Evolutionary conservation across 805 yeast genomes (phyloP).

Genomic region (Saccharomycopsis olivae): DNA sequence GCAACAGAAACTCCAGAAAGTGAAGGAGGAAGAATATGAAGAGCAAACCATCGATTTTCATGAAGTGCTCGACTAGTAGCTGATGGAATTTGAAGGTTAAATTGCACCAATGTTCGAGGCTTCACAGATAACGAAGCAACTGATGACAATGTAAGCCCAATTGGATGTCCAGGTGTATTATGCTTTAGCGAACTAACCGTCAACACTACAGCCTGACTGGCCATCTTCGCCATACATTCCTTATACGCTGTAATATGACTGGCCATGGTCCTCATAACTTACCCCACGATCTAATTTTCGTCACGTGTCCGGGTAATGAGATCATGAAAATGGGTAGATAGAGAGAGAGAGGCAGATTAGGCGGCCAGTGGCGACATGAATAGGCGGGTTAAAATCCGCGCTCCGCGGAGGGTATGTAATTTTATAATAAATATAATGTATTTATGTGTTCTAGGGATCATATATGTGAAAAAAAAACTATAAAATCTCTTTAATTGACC

Average conservation of each 20-base stretch:
- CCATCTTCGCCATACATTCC: conserved; percentile 36
- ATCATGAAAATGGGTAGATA: too few relatives aligned
- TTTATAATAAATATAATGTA: too few relatives aligned
- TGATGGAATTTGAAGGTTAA: conserved; percentile 81
- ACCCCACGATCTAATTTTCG: not conserved
- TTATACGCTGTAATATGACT: conserved; percentile 19
- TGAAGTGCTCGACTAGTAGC: conserved; percentile 63
- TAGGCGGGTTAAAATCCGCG: too few relatives aligned
- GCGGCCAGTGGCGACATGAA: too few relatives aligned
- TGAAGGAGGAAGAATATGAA: conserved; percentile 66
- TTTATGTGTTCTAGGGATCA: too few relatives aligned
- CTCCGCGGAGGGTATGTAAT: too few relatives aligned
- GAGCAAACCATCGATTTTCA: conserved; percentile 46
- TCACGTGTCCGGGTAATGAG: too few relatives aligned
- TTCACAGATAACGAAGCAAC: conserved; percentile 70
- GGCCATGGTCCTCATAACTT: conserved; percentile 21
- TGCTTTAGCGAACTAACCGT: conserved; percentile 29
- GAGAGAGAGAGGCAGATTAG: too few relatives aligned
- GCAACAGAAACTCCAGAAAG: not conserved
- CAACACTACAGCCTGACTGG: conserved; percentile 47
- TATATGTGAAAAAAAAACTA: too few relatives aligned
- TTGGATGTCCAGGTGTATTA: conserved; percentile 23
- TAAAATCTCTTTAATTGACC: too few relatives aligned
- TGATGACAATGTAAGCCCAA: conserved; percentile 81
- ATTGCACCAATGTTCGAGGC: conserved; percentile 73